Percentiles rank a stretch among this genome's conserved stretches.
Conservation (phyloP, 2,329 filamentous ascomycete genomes). For the Pseudogymnoascus sp. region DNA sequence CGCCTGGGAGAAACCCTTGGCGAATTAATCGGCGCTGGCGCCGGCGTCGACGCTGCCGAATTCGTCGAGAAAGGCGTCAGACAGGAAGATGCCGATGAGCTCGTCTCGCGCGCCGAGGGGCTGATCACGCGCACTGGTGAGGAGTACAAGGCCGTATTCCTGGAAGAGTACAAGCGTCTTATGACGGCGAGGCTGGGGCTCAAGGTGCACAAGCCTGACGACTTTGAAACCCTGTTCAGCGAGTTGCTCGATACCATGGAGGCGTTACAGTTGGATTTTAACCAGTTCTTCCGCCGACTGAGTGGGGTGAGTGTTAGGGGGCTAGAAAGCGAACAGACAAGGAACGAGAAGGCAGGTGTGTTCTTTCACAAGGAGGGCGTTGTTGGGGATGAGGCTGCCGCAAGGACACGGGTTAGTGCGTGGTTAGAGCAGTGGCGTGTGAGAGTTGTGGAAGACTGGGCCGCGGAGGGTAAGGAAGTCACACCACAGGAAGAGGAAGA, state of each 20-base stretch:
- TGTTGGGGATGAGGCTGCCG: conserved; percentile 55
- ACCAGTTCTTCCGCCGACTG: conserved; percentile 83
- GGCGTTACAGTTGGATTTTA: conserved; percentile 79
- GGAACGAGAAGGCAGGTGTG: conserved; percentile 56
- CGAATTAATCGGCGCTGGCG: conserved; percentile 75
- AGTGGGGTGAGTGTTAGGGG: conserved; percentile 55
- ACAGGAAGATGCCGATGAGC: conserved; percentile 58
- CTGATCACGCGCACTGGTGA: conserved; percentile 75
- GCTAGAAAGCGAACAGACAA: conserved; percentile 55
- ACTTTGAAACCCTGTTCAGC: conserved; percentile 79
- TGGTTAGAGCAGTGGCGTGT: conserved; percentile 79
- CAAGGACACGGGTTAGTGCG: conserved; percentile 57
- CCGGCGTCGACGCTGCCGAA: conserved; percentile 59
- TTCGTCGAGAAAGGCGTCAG: conserved; percentile 68
- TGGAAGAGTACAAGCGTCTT: conserved; percentile 79
- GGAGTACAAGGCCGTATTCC: conserved; percentile 81
- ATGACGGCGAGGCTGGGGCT: conserved; percentile 79
- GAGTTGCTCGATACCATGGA: conserved; percentile 76
- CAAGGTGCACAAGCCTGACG: conserved; percentile 57
- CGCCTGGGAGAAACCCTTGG: conserved; percentile 83
- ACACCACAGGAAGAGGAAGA: conserved; percentile 43
- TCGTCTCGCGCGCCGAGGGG: conserved; percentile 73
- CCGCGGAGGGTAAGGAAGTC: conserved; percentile 35
- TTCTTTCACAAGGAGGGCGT: conserved; percentile 79
- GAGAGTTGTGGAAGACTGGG: conserved; percentile 72